A percentile compares a stretch with the other conserved stretches of the same genome.
phyloP scores from a whole-genome alignment of 345 rosid species.

The Camelina sativa region DNA sequence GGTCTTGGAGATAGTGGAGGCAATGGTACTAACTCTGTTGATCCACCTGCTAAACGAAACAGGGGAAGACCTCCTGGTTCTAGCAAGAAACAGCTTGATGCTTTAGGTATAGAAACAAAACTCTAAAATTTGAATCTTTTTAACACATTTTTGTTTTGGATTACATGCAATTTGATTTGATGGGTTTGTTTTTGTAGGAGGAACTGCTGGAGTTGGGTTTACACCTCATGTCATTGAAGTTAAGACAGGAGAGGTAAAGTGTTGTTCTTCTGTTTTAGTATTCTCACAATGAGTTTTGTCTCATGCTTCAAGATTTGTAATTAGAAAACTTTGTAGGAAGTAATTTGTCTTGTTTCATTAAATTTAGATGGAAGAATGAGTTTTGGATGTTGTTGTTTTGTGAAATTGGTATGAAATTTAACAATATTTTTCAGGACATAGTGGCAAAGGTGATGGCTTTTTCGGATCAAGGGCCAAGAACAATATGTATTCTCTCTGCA shows the following conservation, averaged over 20 bases:
- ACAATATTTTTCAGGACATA: constrained; percentile 62
- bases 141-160: not conserved
- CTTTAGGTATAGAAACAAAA: constrained; percentile 51
- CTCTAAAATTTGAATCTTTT: constrained; percentile 18
- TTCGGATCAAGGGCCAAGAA: constrained; percentile 80
- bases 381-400: not conserved
- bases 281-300: not conserved
- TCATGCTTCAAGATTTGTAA: constrained; percentile 7
- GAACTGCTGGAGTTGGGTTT: constrained; percentile 35
- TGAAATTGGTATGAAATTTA: not conserved
- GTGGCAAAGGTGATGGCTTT: constrained; percentile 71
- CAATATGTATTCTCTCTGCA: constrained; percentile 86
- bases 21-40: constrained; percentile 36
- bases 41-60: constrained; percentile 58
- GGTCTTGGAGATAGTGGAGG: constrained; percentile 37
- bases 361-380: constrained; percentile 10
- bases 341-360: no score
- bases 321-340: no score
- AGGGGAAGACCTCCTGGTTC: constrained; percentile 95
- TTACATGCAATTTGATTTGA: constrained; percentile 22
- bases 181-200: constrained; percentile 31
- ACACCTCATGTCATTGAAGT: constrained; percentile 45
- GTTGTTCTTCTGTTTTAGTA: not conserved
- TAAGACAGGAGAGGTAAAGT: constrained; percentile 42
- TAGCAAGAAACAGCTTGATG: constrained; percentile 61